These are phyloP conservation scores for Rhizopus stolonifer DNA, from an alignment of 371 early-diverging fungal species.

Conservation along the genomic window DNA sequence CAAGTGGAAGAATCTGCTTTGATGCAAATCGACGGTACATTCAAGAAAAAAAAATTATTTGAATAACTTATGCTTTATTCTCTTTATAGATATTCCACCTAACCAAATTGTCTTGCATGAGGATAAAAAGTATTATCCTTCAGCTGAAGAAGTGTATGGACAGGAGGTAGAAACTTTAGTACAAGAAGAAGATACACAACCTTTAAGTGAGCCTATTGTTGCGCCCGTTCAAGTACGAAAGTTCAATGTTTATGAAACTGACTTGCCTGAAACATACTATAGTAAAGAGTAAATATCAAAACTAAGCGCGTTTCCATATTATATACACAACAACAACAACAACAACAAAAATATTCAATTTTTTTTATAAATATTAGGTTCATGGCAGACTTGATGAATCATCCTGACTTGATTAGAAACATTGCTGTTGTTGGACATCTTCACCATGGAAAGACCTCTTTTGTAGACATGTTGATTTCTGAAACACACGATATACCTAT, in stretches of 20 bases:
- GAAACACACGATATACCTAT: conserved; percentile 78
- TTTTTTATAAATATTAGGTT: neutral
- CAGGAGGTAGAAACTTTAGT: conserved; percentile 93
- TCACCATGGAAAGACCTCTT: conserved; percentile 95
- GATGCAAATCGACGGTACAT: conserved; percentile 48
- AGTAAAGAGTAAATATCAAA: conserved; percentile 68
- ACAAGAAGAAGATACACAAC: conserved; percentile 97
- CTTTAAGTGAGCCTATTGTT: conserved; percentile 93
- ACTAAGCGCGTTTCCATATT: neutral
- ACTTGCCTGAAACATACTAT: conserved; percentile 81
- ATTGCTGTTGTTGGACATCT: conserved; percentile 93
- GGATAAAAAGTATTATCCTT: conserved; percentile 97
- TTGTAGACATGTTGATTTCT: conserved; percentile 90
- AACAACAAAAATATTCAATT: too few species aligned
- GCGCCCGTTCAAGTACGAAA: conserved; percentile 86
- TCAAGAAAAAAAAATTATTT: conserved; percentile 1
- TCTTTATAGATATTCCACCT: conserved; percentile 54
- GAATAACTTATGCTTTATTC: neutral
- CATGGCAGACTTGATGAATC: conserved; percentile 27
- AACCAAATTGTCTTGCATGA: conserved; percentile 93
- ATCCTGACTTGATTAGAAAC: conserved; percentile 64
- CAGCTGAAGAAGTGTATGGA: conserved; percentile 97
- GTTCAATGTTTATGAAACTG: conserved; percentile 82
- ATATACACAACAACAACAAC: too few species aligned
- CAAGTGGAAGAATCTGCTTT: conserved; percentile 25